Conservation (phyloP, 345 rosid species). For the Syzygium aqueum region DNA sequence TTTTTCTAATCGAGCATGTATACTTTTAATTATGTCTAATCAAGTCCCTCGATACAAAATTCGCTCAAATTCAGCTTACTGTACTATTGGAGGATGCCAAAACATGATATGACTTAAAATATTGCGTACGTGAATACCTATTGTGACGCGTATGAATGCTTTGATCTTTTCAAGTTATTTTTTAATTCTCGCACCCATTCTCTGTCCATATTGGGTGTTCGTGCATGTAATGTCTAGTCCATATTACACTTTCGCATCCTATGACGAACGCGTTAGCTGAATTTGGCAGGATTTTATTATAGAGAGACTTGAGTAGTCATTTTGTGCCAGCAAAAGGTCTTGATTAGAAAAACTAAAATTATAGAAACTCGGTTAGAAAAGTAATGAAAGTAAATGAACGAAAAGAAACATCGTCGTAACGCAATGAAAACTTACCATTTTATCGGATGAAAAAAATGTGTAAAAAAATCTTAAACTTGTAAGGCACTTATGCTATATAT, state of each 20-base stretch:
- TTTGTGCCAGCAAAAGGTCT: background rate
- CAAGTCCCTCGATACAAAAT: background rate
- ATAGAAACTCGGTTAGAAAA: background rate
- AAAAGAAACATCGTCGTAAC: background rate
- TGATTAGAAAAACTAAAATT: background rate
- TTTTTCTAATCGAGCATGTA: background rate
- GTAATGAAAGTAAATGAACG: background rate
- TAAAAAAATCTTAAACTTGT: background rate
- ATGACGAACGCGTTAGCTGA: background rate
- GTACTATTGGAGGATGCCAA: background rate
- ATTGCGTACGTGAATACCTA: too few species aligned
- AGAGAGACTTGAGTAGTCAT: background rate
- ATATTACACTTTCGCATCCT: background rate
- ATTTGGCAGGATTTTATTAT: background rate
- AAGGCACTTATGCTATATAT: background rate
- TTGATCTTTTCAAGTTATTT: background rate
- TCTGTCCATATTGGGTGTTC: background rate
- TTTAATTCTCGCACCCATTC: background rate
- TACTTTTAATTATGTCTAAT: background rate
- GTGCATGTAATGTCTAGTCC: background rate
- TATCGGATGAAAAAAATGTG: background rate
- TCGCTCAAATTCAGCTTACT: background rate
- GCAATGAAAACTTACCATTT: background rate
- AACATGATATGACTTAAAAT: background rate
- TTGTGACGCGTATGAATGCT: background rate